Percentiles rank a stretch among this genome's conserved stretches.
Evolutionary conservation across 2,329 filamentous ascomycete genomes (phyloP).

Genomic region (Seiridium unicorne): DNA sequence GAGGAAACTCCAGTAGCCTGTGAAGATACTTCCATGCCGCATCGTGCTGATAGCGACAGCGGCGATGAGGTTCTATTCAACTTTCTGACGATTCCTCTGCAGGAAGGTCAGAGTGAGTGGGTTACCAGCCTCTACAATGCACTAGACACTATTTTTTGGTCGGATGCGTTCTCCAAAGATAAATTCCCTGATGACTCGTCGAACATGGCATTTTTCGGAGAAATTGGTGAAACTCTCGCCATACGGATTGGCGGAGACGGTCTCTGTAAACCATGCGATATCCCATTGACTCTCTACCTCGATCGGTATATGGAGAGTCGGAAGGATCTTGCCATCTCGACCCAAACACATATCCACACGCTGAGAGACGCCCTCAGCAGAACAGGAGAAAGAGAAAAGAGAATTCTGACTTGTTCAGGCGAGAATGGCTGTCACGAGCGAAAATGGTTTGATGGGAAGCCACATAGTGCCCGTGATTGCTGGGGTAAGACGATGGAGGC

Average conservation of each 20-base stretch:
- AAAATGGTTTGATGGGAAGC: conserved; percentile 15
- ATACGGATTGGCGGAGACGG: conserved; percentile 43
- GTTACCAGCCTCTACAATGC: conserved; percentile 47
- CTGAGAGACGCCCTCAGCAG: conserved; percentile 13
- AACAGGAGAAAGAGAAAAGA: conserved; percentile 14
- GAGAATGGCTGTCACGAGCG: conserved; percentile 17
- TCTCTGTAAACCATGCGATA: conserved; percentile 42
- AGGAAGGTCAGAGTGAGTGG: conserved; percentile 31
- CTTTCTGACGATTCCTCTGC: conserved; percentile 39
- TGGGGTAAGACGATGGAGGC: conserved; percentile 20
- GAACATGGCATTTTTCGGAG: conserved; percentile 42
- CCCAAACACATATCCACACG: conserved; percentile 33
- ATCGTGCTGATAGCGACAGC: conserved; percentile 19
- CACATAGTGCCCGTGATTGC: conserved; percentile 23
- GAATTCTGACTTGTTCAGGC: conserved; percentile 18
- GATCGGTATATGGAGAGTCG: conserved; percentile 50
- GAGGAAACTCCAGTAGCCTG: not conserved
- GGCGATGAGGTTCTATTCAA: conserved; percentile 37
- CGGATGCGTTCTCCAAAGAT: conserved; percentile 35
- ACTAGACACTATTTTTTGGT: conserved; percentile 48
- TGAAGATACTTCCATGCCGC: not conserved
- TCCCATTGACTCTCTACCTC: conserved; percentile 51
- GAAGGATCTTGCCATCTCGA: conserved; percentile 43
- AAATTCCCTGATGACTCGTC: conserved; percentile 30
- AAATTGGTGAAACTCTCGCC: conserved; percentile 49